A percentile compares a stretch with the other conserved stretches of the same genome.
Conservation (phyloP, 495 filamentous ascomycete genomes). For the Penicillium bialowiezense region DNA sequence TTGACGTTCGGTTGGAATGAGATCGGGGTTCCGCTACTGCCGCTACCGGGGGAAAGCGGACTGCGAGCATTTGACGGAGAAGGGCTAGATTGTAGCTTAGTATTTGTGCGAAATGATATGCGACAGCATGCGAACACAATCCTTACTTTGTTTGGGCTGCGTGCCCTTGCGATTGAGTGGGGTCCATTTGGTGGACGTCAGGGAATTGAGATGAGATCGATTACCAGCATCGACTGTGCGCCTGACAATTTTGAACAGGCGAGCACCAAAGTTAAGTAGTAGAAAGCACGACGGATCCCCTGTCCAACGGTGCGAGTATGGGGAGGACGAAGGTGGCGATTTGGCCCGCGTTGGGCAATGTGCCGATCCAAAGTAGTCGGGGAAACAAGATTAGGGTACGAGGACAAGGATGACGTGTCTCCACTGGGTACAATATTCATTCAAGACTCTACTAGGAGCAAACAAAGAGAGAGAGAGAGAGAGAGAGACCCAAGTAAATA, state of each 20-base stretch:
- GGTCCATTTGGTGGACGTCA: constrained; percentile 18
- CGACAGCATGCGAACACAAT: not conserved
- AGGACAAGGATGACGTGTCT: constrained; percentile 24
- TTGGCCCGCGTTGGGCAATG: constrained; percentile 6
- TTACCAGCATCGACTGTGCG: constrained; percentile 15
- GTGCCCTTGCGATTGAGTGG: constrained; percentile 24
- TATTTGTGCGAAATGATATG: constrained; percentile 8
- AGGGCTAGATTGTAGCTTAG: constrained; percentile 18
- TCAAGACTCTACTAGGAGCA: not conserved
- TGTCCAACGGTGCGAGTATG: not conserved
- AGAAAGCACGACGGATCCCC: not conserved
- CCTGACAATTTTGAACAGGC: not conserved
- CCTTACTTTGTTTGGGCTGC: constrained; percentile 26
- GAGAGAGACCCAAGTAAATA: too few species aligned
- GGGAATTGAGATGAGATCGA: constrained; percentile 3
- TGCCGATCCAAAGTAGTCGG: constrained; percentile 23
- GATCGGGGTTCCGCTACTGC: constrained; percentile 39
- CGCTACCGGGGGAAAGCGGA: constrained; percentile 28
- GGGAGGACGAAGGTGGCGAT: constrained; percentile 17
- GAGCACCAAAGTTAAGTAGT: not conserved
- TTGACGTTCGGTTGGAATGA: constrained; percentile 79
- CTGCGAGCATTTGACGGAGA: constrained; percentile 24
- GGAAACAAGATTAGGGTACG: constrained; percentile 19
- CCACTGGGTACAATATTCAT: not conserved
- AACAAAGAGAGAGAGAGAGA: not conserved